Conservation (phyloP, 2,329 filamentous ascomycete genomes). For the Cladosporium sphaerospermum region DNA sequence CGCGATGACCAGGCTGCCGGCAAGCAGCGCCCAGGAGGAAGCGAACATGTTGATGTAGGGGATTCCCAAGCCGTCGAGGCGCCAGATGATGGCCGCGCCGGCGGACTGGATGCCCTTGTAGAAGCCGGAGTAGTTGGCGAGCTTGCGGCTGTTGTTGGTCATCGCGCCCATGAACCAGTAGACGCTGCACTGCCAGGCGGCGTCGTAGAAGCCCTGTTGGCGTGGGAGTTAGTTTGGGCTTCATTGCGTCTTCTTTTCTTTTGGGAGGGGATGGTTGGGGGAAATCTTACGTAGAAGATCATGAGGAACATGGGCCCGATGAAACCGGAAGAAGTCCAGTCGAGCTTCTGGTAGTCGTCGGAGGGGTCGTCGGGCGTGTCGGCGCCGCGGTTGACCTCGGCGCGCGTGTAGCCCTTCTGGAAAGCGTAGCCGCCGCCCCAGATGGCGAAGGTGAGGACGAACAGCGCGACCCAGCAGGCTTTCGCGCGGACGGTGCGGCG, state of each 20-base stretch:
- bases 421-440: constrained; percentile 82
- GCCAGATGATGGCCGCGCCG: constrained; percentile 70
- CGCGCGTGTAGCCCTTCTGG: constrained; percentile 55
- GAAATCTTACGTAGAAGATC: constrained; percentile 64
- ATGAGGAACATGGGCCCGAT: constrained; percentile 80
- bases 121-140: constrained; percentile 86
- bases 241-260: not conserved
- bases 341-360: constrained; percentile 37
- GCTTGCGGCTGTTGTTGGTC: constrained; percentile 85
- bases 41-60: constrained; percentile 69
- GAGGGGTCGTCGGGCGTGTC: constrained; percentile 14
- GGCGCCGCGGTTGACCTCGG: constrained; percentile 19
- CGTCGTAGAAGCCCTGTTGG: constrained; percentile 8
- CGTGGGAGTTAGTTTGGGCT: not conserved
- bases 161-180: constrained; percentile 78
- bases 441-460: constrained; percentile 65
- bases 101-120: constrained; percentile 91
- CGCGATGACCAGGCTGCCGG: constrained; percentile 67
- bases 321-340: constrained; percentile 64
- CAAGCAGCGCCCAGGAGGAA: constrained; percentile 68
- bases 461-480: constrained; percentile 54
- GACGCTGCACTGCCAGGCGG: constrained; percentile 9
- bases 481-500: constrained; percentile 64
- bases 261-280: not conserved
- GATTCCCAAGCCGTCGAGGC: constrained; percentile 55